Base-by-base conservation (phyloP, 148 eudicot genomes). In the Rhododendron simsii region DNA sequence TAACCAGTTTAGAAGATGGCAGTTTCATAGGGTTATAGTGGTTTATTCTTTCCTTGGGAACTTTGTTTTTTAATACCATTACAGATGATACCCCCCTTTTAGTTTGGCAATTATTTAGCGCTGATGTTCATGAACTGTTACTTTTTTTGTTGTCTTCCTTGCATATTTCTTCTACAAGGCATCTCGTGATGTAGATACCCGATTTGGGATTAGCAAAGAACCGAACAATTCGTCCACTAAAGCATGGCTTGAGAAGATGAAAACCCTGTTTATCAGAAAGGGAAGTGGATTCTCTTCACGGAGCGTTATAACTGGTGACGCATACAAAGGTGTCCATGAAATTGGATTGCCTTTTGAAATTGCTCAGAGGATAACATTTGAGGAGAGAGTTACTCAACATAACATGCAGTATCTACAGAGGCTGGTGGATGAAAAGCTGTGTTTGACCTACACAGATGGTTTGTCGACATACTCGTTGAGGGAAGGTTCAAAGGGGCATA, bases 241-340 rank as follows among this genome's bases (percentile, higher is more conserved):
- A 88, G 96, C 96, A 0, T 97, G 99, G 99, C 95, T 97, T 41
- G 98, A 94, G 78, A 97, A 97, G 85, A 95, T 97, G 98, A 93
- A 93, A 80, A 97, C 99, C 11, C 75, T 97, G 2, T 97, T 97
- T 51, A 97, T 97, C 33, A 91, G 99, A 44, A 97, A 97, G 90
- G 98, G 99, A 26, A 93, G 98, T 18, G 99, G 99, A 16, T 97
- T 97, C 89, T 95, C 99, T 21, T 97, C 99, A 3, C 91, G 99
- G 28, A 94, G 98, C 84, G 98, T 97, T 37, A 97, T 97, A 33
- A 97, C 98, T 0, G 99, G 99, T 0, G 99, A 97, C 78, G 92
- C 96, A 15, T 97, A 91, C 86, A 93, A 91, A 89, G 89, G 92
- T 33, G 98, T 95, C 23, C 90, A 91, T 78, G 99, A 95, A 88